A percentile compares a stretch with the other conserved stretches of the same genome.
Conservation (phyloP, 139 green algal genomes). For the Asterochloris erici region DNA sequence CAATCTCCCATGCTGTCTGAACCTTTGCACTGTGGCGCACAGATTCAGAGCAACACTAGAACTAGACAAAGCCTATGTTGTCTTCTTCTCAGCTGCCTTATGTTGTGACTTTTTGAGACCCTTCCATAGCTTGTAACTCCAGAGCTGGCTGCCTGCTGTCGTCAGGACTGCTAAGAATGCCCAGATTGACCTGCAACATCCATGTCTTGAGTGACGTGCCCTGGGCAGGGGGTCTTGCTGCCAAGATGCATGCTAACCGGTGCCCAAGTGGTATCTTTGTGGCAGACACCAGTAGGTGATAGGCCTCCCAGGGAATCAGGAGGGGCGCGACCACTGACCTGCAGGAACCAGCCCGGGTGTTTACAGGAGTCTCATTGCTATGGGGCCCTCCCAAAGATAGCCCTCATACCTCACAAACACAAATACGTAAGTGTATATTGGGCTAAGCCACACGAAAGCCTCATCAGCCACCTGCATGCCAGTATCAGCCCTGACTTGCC, state of each 20-base stretch:
- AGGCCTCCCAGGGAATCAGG: too few relatives aligned
- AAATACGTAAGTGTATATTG: constrained; percentile 18
- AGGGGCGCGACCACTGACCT: too few relatives aligned
- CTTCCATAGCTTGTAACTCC: constrained; percentile 19
- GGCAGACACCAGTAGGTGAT: too few relatives aligned
- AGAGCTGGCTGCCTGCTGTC: constrained; percentile 16
- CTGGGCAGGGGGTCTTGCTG: too few relatives aligned
- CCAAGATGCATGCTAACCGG: too few relatives aligned
- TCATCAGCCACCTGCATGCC: not conserved
- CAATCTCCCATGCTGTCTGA: not conserved
- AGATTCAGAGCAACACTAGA: too few relatives aligned
- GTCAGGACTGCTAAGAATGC: constrained; percentile 10
- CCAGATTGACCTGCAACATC: constrained; percentile 14
- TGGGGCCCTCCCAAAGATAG: not conserved
- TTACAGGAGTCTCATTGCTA: not conserved
- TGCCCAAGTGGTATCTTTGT: too few relatives aligned
- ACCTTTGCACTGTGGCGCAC: not conserved
- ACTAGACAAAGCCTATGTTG: too few relatives aligned
- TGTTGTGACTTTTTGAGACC: constrained; percentile 1
- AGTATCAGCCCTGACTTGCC: not conserved
- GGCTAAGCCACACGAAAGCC: constrained; percentile 2
- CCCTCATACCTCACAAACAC: constrained; percentile 2
- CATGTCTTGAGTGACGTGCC: too few relatives aligned
- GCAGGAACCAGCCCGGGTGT: too few relatives aligned
- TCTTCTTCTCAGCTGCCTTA: not conserved